These are phyloP conservation scores for Aspergillus hortae DNA, from an alignment of 2,329 filamentous ascomycete species.

Conservation along the genomic window DNA sequence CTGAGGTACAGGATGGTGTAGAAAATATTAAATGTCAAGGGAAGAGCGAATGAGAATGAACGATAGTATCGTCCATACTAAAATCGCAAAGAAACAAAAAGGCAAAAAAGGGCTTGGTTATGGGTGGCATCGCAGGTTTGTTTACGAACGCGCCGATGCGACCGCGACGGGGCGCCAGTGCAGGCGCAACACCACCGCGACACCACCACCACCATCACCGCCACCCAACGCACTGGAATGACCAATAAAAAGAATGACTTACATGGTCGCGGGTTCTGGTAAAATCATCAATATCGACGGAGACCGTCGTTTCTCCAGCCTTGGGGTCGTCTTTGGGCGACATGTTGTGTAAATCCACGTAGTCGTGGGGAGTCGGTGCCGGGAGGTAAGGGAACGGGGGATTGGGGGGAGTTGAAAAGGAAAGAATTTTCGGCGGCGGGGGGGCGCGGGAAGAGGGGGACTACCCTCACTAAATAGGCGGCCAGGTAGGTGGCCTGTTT, in stretches of 20 bases:
- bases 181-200: neutral
- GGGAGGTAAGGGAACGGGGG: slow-evolving; percentile 10
- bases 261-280: slow-evolving; percentile 77
- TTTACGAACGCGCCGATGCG: slow-evolving; percentile 14
- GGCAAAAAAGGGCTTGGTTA: no score
- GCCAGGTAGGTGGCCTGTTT: slow-evolving; percentile 11
- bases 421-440: slow-evolving; percentile 22
- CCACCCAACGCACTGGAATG: neutral
- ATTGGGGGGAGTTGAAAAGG: slow-evolving; percentile 11
- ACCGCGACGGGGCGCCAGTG: neutral
- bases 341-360: slow-evolving; percentile 42
- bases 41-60: no score
- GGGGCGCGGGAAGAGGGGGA: slow-evolving; percentile 12
- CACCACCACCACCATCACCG: no score
- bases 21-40: no score
- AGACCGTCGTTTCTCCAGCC: slow-evolving; percentile 31
- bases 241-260: slow-evolving; percentile 41
- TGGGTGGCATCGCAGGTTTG: neutral
- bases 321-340: slow-evolving; percentile 36
- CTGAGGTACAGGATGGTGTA: neutral
- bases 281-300: slow-evolving; percentile 67
- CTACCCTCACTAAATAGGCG: slow-evolving; percentile 17
- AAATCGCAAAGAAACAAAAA: no score
- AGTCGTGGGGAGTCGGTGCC: neutral
- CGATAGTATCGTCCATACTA: no score